phyloP scores from a whole-genome alignment of 2,329 filamentous ascomycete species.

The Leptographium lundbergii region DNA sequence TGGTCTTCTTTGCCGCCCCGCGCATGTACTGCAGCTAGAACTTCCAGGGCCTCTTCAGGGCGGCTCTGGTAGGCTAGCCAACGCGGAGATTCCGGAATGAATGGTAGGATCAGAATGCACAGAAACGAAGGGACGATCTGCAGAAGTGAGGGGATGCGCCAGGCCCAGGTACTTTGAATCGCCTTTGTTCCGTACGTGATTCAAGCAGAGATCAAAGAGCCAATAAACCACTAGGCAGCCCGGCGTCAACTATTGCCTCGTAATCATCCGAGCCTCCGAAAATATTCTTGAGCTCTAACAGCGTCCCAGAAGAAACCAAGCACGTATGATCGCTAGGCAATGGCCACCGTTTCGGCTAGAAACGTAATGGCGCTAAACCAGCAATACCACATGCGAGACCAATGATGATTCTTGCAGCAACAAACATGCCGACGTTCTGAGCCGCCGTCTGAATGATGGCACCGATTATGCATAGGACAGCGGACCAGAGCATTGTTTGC shows the following conservation, averaged over 20 bases:
- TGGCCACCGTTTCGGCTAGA: constrained; percentile 14
- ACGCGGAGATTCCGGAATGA: constrained; percentile 9
- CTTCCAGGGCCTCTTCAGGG: constrained; percentile 17
- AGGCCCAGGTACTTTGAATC: constrained; percentile 34
- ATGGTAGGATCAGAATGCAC: background rate
- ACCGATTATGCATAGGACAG: constrained; percentile 8
- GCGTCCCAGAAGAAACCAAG: background rate
- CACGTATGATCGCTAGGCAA: constrained; percentile 28
- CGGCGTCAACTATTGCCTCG: background rate
- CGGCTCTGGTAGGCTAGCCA: constrained; percentile 8
- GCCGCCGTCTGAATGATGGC: constrained; percentile 10
- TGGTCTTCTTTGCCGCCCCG: background rate
- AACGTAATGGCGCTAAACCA: background rate
- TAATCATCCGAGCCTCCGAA: background rate
- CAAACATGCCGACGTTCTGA: constrained; percentile 40
- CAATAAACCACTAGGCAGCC: background rate
- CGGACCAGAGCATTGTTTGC: constrained; percentile 9
- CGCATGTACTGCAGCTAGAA: constrained; percentile 27
- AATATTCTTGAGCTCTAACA: background rate
- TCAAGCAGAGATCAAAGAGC: constrained; percentile 17
- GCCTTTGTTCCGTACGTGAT: constrained; percentile 32
- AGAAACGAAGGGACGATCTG: constrained; percentile 20
- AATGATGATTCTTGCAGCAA: constrained; percentile 45
- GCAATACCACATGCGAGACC: constrained; percentile 33
- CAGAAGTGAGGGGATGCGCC: constrained; percentile 43